A percentile compares a stretch with the other conserved stretches of the same genome.
phyloP scores from a whole-genome alignment of 805 yeast species.

The Citeromyces matritensis region DNA sequence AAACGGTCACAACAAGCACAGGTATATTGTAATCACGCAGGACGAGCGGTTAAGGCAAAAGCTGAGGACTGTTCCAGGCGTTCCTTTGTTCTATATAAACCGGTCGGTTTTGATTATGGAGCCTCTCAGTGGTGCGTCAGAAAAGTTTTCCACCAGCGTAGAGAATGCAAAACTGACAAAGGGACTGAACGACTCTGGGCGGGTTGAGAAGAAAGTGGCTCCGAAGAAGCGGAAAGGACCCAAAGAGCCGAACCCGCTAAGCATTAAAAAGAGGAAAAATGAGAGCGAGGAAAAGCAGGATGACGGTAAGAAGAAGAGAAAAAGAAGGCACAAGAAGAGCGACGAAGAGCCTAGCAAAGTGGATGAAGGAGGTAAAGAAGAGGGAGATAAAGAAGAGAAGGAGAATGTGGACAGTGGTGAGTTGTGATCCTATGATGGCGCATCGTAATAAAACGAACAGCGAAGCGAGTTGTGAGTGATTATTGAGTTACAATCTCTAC shows the following conservation, averaged over 20 bases:
- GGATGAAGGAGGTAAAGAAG: background rate
- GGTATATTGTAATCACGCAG: constrained; percentile 83
- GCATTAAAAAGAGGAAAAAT: constrained; percentile 60
- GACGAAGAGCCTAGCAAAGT: background rate
- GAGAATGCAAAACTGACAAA: constrained; percentile 59
- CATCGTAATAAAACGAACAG: no score
- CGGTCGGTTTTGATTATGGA: constrained; percentile 94
- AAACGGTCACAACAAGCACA: constrained; percentile 72
- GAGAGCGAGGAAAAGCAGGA: background rate
- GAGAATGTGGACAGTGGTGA: background rate
- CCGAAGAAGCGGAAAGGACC: constrained; percentile 42
- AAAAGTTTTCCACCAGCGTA: constrained; percentile 24
- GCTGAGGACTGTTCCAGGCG: constrained; percentile 72
- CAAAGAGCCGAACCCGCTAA: constrained; percentile 80
- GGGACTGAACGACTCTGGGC: constrained; percentile 60
- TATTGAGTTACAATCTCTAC: no score
- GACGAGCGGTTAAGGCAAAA: constrained; percentile 51
- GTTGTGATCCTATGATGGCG: no score
- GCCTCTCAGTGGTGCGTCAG: constrained; percentile 68
- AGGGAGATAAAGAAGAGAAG: background rate
- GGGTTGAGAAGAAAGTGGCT: constrained; percentile 12
- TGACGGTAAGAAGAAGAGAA: background rate
- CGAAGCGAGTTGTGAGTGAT: no score
- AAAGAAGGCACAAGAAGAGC: background rate
- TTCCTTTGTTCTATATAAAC: constrained; percentile 77